A percentile compares a stretch with the other conserved stretches of the same genome.
These are phyloP conservation scores for Tuber umbilicatum DNA, from an alignment of 495 filamentous ascomycete genomes.

Conservation along the genomic window DNA sequence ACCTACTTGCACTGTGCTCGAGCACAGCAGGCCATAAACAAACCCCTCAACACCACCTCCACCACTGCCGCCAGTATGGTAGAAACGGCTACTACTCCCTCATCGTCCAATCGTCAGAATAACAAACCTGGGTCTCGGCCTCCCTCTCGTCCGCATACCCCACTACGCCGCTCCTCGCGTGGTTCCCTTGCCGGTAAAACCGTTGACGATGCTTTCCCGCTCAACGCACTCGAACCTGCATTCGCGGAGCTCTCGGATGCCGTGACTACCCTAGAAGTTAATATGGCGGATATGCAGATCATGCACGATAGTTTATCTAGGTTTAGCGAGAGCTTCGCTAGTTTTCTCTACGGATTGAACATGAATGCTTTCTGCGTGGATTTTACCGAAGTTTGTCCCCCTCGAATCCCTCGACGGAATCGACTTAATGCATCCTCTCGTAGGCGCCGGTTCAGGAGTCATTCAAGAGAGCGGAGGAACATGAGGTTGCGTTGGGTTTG, in stretches of 20 bases:
- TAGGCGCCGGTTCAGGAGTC: slow-evolving; percentile 56
- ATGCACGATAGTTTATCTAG: slow-evolving; percentile 94
- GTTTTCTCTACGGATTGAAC: slow-evolving; percentile 90
- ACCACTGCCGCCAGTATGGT: slow-evolving; percentile 24
- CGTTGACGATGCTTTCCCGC: slow-evolving; percentile 61
- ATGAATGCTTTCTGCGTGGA: slow-evolving; percentile 99
- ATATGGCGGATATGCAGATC: slow-evolving; percentile 93
- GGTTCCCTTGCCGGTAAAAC: slow-evolving; percentile 69
- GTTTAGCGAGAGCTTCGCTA: slow-evolving; percentile 93
- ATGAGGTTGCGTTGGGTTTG: slow-evolving; percentile 48
- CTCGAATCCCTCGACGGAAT: slow-evolving; percentile 5
- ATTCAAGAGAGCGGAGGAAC: slow-evolving; percentile 61
- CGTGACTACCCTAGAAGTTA: slow-evolving; percentile 90
- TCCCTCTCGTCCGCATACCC: slow-evolving; percentile 80
- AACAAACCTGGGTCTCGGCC: slow-evolving; percentile 31
- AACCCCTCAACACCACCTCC: slow-evolving; percentile 10
- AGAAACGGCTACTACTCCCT: slow-evolving; percentile 48
- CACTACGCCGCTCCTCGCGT: slow-evolving; percentile 82
- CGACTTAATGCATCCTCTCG: neutral
- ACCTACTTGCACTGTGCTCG: too few relatives aligned
- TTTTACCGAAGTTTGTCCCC: slow-evolving; percentile 71
- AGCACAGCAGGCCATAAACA: neutral
- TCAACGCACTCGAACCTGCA: slow-evolving; percentile 74
- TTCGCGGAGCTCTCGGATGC: slow-evolving; percentile 92
- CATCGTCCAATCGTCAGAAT: slow-evolving; percentile 37